Evolutionary conservation across 495 filamentous ascomycete species (phyloP).

Genomic region (Chaetomidium leptoderma): DNA sequence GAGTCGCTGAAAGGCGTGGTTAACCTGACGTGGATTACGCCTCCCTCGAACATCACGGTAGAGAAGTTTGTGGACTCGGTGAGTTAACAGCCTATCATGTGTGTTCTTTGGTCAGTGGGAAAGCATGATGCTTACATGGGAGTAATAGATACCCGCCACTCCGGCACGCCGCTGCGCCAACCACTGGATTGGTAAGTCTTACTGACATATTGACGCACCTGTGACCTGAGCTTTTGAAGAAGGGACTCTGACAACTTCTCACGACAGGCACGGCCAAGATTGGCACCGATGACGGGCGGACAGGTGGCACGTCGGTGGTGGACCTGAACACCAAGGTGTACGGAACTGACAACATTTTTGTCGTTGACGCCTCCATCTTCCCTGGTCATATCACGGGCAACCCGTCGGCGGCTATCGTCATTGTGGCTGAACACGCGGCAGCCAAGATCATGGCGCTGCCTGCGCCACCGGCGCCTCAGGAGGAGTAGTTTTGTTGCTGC

Average conservation of each 20-base stretch:
- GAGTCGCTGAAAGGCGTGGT: constrained; percentile 48
- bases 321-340: constrained; percentile 66
- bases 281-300: constrained; percentile 60
- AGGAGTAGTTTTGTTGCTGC: neutral
- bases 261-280: constrained; percentile 49
- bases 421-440: constrained; percentile 53
- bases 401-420: constrained; percentile 54
- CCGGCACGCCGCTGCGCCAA: constrained; percentile 56
- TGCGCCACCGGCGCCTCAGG: neutral
- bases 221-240: neutral
- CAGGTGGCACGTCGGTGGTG: constrained; percentile 58
- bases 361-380: constrained; percentile 60
- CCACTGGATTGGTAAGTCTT: constrained; percentile 55
- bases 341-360: constrained; percentile 63
- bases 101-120: too few species aligned
- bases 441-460: constrained; percentile 28
- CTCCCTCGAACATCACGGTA: constrained; percentile 48
- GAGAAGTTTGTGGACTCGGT: constrained; percentile 50
- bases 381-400: constrained; percentile 55
- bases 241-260: neutral
- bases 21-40: constrained; percentile 51
- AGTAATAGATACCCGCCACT: constrained; percentile 40
- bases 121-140: neutral
- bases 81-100: neutral
- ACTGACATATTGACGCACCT: too few species aligned